A percentile compares a stretch with the other conserved stretches of the same genome.
Conservation (phyloP, 2,329 filamentous ascomycete genomes). For the Emericellopsis atlantica region DNA sequence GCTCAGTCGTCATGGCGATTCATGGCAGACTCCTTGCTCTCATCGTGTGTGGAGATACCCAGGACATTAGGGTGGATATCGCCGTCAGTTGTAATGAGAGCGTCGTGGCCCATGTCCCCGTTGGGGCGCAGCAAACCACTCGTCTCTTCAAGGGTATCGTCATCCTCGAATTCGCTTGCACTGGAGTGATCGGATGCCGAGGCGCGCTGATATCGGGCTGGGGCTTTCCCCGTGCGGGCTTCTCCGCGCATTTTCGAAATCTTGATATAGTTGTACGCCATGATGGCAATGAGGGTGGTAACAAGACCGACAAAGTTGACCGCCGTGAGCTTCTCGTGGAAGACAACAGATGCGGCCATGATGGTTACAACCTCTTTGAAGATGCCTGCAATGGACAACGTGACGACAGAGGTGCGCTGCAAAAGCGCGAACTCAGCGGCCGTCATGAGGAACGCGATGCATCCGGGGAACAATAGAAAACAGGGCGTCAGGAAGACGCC, state of each 20-base stretch:
- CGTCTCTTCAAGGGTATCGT: constrained; percentile 25
- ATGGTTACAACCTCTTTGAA: constrained; percentile 99
- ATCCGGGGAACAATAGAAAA: constrained; percentile 79
- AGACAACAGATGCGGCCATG: constrained; percentile 72
- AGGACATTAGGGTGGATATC: constrained; percentile 22
- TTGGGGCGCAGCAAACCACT: constrained; percentile 28
- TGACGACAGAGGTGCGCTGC: constrained; percentile 90
- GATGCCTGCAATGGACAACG: constrained; percentile 89
- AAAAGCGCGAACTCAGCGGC: constrained; percentile 90
- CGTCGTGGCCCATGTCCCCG: constrained; percentile 19
- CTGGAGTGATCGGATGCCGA: constrained; percentile 20
- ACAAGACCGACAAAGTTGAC: constrained; percentile 80
- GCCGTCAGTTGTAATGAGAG: constrained; percentile 25
- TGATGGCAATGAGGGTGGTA: constrained; percentile 81
- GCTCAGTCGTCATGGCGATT: no score
- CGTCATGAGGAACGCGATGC: constrained; percentile 93
- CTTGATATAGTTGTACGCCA: constrained; percentile 89
- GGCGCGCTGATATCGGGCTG: constrained; percentile 18
- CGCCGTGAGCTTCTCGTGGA: constrained; percentile 74
- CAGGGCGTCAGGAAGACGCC: constrained; percentile 53
- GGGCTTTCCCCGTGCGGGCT: constrained; percentile 40
- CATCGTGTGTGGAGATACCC: background rate
- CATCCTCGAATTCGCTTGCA: constrained; percentile 27
- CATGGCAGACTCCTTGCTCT: background rate
- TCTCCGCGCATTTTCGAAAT: constrained; percentile 78